Base-by-base conservation (phyloP, 2,329 filamentous ascomycete genomes). In the Colletotrichum graminicola region DNA sequence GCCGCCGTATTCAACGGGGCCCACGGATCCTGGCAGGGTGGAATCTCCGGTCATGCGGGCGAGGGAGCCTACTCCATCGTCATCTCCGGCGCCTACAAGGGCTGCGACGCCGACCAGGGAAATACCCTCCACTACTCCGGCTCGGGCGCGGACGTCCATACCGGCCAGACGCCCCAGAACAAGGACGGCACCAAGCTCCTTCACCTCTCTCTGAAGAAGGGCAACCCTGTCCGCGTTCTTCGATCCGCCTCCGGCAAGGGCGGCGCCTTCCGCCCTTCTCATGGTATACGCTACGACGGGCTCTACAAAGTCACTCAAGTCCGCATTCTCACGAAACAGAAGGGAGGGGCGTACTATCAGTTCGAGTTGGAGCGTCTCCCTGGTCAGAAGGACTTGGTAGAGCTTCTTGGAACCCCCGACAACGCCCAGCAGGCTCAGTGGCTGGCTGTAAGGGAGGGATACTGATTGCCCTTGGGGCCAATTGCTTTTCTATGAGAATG, bases 31-130 rank as follows among this genome's bases (percentile, higher is more conserved):
- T 73, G 79, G 0, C 80, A 86, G 75, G 83, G 79, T 3, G 87
- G 87, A 4, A 90, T 91, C 45, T 83, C 78, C 21, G 88, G 89
- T 2, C 79, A 79, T 12, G 75, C 73, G 1, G 75, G 76, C 0
- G 62, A 79, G 1, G 89, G 89, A 0, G 86, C 88, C 0, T 87
- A 82, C 59, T 89, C 86, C 0, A 84, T 91, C 55, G 84, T 92
- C 0, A 79, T 91, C 12, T 85, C 85, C 0, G 70, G 72, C 21
- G 56, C 63, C 14, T 81, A 81, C 69, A 63, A 71, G 12, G 69
- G 74, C 1, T 56, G 77, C 0, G 77, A 80, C 59, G n/a, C 61
- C 0, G 79, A 80, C 54, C 11, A 72, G 0, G 76, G 77, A 36
- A 54, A 77, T 5, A 59, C 41, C 1, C 67, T 79, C 12, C 75